Evolutionary conservation across 345 rosid genomes (phyloP), one percentile per base, ranked within the genome.

Genomic region (Melaleuca quinquenervia): DNA sequence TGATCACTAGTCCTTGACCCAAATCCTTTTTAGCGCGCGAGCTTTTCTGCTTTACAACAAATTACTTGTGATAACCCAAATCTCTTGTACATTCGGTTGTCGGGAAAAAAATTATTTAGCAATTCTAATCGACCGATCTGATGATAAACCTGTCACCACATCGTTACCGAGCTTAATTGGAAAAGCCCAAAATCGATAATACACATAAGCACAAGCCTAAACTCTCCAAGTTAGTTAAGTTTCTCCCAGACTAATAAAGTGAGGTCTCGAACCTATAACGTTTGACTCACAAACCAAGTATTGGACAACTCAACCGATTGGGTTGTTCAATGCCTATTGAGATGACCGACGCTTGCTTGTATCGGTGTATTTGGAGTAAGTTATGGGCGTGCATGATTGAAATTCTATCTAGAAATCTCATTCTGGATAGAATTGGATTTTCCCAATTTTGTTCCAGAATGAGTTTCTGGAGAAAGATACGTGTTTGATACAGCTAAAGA

Each of bases 131-230:
- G 22, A 44, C 29, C 36, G 48, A 70, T 24, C 78, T 70, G 36
- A 36, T 32, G 18, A 32, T 36, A 18, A 24, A 8, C 78, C 24
- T 2, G 3, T 9, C 45, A 64, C 12, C 2, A 21, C 21, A 7
- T 32, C 6, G 6, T 32, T 32, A 32, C 0, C 0, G 1, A 22
- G 13, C 22, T 5, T 5, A 12, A 32, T 36, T 2, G 44, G 21
- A 41, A 29, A 15, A n/a, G 8, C 70, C 12, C 14, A 1, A 64
- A 8, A 16, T 9, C 8, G 22, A 64, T 44, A 64, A 18, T 4
- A 16, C 11, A 64, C 45, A 32, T 18, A 64, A 64, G 41, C 11
- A 24, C 45, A 16, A 10, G 36, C 45, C 5, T 6, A 5, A 32
- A 13, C 48, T 70, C 36, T 70, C 22, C 48, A 70, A 9, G 36